Conservation (phyloP, 768 basidiomycete genomes). For the Albatrellus ellisii region DNA sequence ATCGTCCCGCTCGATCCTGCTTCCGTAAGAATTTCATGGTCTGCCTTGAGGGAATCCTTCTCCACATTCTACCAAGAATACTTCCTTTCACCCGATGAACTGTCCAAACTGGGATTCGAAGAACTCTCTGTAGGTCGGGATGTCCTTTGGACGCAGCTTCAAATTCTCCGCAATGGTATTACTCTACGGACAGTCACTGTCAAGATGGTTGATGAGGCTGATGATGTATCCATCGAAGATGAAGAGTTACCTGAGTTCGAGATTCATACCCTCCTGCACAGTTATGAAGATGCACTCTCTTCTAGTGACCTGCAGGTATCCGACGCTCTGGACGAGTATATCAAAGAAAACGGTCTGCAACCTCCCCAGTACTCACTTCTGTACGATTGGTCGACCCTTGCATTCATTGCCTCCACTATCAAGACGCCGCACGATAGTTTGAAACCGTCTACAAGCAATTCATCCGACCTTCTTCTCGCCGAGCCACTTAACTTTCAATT, state of each 20-base stretch:
- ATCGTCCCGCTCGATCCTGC: constrained; percentile 25
- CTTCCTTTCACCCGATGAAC: constrained; percentile 29
- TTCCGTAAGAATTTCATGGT: constrained; percentile 39
- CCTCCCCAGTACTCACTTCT: constrained; percentile 34
- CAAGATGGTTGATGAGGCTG: constrained; percentile 17
- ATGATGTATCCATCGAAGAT: constrained; percentile 4
- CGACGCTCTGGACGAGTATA: constrained; percentile 35
- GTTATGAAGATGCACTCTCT: constrained; percentile 40
- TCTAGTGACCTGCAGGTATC: constrained; percentile 32
- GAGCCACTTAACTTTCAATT: constrained; percentile 14
- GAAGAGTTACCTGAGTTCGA: constrained; percentile 8
- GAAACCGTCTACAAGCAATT: constrained; percentile 12
- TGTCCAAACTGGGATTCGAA: constrained; percentile 44
- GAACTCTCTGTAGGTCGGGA: constrained; percentile 51
- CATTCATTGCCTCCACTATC: constrained; percentile 45
- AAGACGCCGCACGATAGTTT: constrained; percentile 23
- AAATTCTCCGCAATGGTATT: constrained; percentile 54
- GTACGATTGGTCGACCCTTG: constrained; percentile 56
- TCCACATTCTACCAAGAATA: constrained; percentile 34
- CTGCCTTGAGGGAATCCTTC: constrained; percentile 43
- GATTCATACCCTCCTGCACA: constrained; percentile 25
- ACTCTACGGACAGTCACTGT: constrained; percentile 53
- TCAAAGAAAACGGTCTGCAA: constrained; percentile 33
- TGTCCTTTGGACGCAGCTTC: constrained; percentile 52
- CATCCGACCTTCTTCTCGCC: constrained; percentile 36